These are phyloP conservation scores for Aspergillus alliaceus DNA, from an alignment of 2,329 filamentous ascomycete genomes.

Conservation along the genomic window DNA sequence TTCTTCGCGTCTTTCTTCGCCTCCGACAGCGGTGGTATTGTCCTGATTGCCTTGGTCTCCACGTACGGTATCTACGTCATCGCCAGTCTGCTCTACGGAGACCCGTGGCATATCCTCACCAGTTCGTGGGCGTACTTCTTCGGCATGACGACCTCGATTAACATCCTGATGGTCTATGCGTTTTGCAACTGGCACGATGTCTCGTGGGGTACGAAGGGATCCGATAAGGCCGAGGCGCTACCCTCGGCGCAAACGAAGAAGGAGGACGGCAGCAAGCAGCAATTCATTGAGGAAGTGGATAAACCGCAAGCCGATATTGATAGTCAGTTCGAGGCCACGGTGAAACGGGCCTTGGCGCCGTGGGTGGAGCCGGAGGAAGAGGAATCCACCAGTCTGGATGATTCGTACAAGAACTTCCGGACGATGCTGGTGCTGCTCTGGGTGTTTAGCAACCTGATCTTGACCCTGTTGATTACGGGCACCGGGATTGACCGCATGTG, in stretches of 20 bases:
- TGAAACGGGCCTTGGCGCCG: constrained; percentile 86
- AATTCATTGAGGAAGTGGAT: constrained; percentile 91
- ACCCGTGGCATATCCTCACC: constrained; percentile 99
- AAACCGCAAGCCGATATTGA: constrained; percentile 98
- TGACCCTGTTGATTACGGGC: constrained; percentile 73
- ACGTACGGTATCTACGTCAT: constrained; percentile 97
- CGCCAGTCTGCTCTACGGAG: constrained; percentile 94
- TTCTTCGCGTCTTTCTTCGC: constrained; percentile 83
- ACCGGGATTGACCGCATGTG: constrained; percentile 81
- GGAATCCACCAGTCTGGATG: constrained; percentile 75
- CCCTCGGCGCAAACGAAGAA: constrained; percentile 88
- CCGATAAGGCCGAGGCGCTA: constrained; percentile 89
- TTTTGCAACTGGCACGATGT: constrained; percentile 99
- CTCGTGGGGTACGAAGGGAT: constrained; percentile 99
- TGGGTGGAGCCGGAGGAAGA: constrained; percentile 75
- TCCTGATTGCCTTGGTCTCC: constrained; percentile 86
- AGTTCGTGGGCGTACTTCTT: constrained; percentile 75
- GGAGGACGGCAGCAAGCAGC: constrained; percentile 75
- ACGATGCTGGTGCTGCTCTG: constrained; percentile 91
- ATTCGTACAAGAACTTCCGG: constrained; percentile 99
- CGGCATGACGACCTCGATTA: constrained; percentile 89
- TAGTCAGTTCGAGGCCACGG: constrained; percentile 92
- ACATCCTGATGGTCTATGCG: constrained; percentile 98
- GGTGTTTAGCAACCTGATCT: constrained; percentile 92
- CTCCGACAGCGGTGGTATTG: constrained; percentile 78